These are phyloP conservation scores for Clarireedia paspali DNA, from an alignment of 2,329 filamentous ascomycete species.

Conservation along the genomic window DNA sequence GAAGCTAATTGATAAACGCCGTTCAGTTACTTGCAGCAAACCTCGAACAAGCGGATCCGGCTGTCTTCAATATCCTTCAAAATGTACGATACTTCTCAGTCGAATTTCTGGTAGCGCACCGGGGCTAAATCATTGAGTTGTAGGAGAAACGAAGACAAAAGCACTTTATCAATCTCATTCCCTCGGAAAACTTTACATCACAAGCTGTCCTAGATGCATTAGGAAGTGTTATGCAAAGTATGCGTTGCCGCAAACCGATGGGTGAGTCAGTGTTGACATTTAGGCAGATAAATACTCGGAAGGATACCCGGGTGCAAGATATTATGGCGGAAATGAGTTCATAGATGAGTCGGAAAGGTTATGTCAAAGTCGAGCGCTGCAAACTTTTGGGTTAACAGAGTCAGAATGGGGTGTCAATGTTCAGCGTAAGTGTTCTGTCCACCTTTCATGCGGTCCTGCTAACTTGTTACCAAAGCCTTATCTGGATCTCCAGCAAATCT, in stretches of 20 bases:
- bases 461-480: conserved; percentile 22
- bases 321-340: conserved; percentile 95
- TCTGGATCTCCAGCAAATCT: conserved; percentile 61
- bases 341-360: conserved; percentile 86
- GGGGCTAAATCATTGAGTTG: conserved; percentile 9
- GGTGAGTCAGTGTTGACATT: conserved; percentile 33
- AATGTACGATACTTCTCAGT: conserved; percentile 49
- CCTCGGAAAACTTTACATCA: conserved; percentile 92
- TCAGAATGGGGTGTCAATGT: conserved; percentile 97
- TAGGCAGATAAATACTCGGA: conserved; percentile 88
- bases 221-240: conserved; percentile 92
- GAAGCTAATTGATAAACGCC: conserved; percentile 12
- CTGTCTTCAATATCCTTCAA: conserved; percentile 82
- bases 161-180: conserved; percentile 96
- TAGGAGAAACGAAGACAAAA: conserved; percentile 95
- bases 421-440: conserved; percentile 52
- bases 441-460: conserved; percentile 10
- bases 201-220: conserved; percentile 87
- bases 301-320: conserved; percentile 90
- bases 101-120: background rate
- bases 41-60: conserved; percentile 77
- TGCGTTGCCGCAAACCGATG: conserved; percentile 28
- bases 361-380: conserved; percentile 82
- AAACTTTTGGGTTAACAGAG: conserved; percentile 75
- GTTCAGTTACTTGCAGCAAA: conserved; percentile 67